Base-by-base conservation (phyloP, 1,284 basidiomycete species). In the Apiotrichum veenhuisii region DNA sequence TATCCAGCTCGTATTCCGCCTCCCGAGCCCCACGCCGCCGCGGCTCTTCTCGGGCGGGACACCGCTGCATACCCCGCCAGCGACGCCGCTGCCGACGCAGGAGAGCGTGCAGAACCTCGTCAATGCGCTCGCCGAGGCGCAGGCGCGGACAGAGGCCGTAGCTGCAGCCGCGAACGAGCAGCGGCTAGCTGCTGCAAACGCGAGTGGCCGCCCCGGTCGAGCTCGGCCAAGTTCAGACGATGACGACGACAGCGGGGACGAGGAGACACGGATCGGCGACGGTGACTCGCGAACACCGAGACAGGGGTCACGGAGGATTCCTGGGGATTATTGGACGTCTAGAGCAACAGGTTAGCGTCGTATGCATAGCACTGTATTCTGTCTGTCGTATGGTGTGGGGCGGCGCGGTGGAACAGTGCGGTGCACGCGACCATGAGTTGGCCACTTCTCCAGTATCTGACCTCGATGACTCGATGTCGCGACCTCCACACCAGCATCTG, bases 21-120 rank as follows among this genome's bases (percentile, higher is more conserved):
- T 74, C 3, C 69, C 70, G 0, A 46, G 64, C 0, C 72, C 72
- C 1, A 52, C 40, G 4, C 60, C 64, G 11, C 57, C 63, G 14
- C 61, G 64, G 17, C 47, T 66, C 0, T 63, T 69, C 33, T 62
- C 69, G 0, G 72, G 72, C 10, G 68, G 68, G 0, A 72, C 72
- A 20, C 71, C 71, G 1, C 27, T 44, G 1, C 56, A 45, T 14
- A 63, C 64, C 1, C 68, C 70, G 7, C 63, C 63, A 2, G 27
- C 52, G 22, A 51, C 58, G 4, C 62, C 62, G 0, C 45, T 41
- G 10, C 37, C 37, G 14, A 37, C 50, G 1, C 48, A 55, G 26
- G 50, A 45, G 20, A 45, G 42, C 14, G 17, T 50, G 8, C 36
- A 20, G 15, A 41, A 40, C 3, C 26, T 55, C 11, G 50, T 40